Evolutionary conservation across 129 eudicot genomes (phyloP).

Genomic region (Flaveria sonorensis): DNA sequence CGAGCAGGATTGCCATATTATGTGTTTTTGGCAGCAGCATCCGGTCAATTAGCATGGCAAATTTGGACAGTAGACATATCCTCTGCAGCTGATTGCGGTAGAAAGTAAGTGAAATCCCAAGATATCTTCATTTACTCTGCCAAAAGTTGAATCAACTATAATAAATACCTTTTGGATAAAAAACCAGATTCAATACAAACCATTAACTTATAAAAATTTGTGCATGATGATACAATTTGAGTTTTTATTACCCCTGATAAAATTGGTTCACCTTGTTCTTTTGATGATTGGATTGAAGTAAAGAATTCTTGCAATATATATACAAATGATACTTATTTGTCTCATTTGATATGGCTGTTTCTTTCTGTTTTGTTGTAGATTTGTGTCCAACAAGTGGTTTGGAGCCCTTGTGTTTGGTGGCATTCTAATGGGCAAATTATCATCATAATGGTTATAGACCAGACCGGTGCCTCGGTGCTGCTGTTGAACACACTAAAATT

Average conservation of each 20-base stretch:
- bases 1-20: conserved; percentile 80
- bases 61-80: conserved; percentile 73
- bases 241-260: not conserved
- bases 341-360: conserved; percentile 16
- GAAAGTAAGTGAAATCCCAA: conserved; percentile 55
- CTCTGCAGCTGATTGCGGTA: conserved; percentile 72
- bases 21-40: conserved; percentile 57
- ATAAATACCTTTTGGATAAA: not conserved
- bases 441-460: conserved; percentile 34
- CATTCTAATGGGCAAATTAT: conserved; percentile 69
- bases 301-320: not conserved
- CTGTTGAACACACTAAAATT: not conserved
- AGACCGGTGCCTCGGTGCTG: not conserved
- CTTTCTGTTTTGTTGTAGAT: conserved; percentile 48
- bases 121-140: not conserved
- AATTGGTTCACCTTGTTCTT: conserved; percentile 3
- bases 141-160: not conserved
- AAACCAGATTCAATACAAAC: not conserved
- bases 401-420: conserved; percentile 80
- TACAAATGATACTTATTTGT: not conserved
- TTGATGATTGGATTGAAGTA: not conserved
- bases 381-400: conserved; percentile 90
- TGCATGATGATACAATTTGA: conserved; percentile 11
- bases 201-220: not conserved
- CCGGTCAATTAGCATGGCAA: conserved; percentile 90